These are phyloP conservation scores for Ceriops zippeliana DNA, from an alignment of 345 rosid species.

Conservation along the genomic window DNA sequence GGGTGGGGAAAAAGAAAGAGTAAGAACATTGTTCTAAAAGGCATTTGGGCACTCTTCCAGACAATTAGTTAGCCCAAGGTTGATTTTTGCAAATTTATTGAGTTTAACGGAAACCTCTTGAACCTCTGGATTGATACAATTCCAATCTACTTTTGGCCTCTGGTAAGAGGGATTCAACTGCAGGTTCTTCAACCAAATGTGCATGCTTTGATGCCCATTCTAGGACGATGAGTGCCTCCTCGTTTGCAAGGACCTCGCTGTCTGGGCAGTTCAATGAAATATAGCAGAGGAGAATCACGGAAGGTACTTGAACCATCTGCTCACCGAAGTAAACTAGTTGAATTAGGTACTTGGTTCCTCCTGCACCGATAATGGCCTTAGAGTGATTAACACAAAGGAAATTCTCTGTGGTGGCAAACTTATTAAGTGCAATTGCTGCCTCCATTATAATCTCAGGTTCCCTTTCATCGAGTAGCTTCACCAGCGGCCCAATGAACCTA, in stretches of 20 bases:
- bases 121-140: slow-evolving; percentile 33
- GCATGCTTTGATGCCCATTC: slow-evolving; percentile 29
- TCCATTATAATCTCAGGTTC: slow-evolving; percentile 24
- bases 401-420: slow-evolving; percentile 23
- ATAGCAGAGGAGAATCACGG: slow-evolving; percentile 21
- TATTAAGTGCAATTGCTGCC: slow-evolving; percentile 25
- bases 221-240: slow-evolving; percentile 27
- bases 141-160: slow-evolving; percentile 33
- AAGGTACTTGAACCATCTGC: slow-evolving; percentile 27
- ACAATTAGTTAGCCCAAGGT: background rate
- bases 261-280: slow-evolving; percentile 29
- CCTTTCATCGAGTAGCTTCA: slow-evolving; percentile 28
- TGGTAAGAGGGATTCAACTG: slow-evolving; percentile 17
- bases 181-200: slow-evolving; percentile 13
- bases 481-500: slow-evolving; percentile 23
- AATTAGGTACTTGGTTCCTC: slow-evolving; percentile 31
- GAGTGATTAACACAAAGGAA: slow-evolving; percentile 31
- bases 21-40: background rate
- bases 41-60: background rate
- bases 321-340: slow-evolving; percentile 32
- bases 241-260: slow-evolving; percentile 31
- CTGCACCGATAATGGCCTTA: slow-evolving; percentile 21
- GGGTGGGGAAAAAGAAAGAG: no score
- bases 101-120: slow-evolving; percentile 27
- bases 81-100: background rate